phyloP scores from a whole-genome alignment of 345 rosid genomes.

The Salix caprea region DNA sequence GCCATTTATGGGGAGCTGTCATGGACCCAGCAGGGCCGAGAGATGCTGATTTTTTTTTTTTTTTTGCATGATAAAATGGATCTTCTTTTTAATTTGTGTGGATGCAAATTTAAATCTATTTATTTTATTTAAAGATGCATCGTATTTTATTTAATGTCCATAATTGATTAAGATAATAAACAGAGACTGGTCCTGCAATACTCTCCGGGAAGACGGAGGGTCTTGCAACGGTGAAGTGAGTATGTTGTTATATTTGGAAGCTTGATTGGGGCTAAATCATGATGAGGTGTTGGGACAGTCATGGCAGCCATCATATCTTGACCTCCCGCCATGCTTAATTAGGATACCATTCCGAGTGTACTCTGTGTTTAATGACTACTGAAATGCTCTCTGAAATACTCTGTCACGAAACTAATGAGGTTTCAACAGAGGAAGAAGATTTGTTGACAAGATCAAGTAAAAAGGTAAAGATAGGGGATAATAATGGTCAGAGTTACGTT shows the following conservation, averaged over 20 bases:
- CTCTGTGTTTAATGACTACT: too few relatives aligned
- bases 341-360: too few relatives aligned
- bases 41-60: background rate
- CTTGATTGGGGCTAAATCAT: background rate
- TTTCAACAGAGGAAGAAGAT: too few relatives aligned
- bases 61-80: background rate
- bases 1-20: background rate
- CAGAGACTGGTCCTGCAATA: too few relatives aligned
- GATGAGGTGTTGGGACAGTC: background rate
- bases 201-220: background rate
- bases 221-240: background rate
- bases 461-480: too few relatives aligned
- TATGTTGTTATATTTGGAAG: background rate
- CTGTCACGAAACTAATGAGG: too few relatives aligned
- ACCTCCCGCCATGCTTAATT: background rate
- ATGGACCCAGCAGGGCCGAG: background rate
- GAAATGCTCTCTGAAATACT: too few relatives aligned
- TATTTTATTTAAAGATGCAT: background rate
- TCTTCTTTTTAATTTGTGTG: background rate
- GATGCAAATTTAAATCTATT: background rate
- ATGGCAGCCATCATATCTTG: background rate
- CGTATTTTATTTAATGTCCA: too few relatives aligned
- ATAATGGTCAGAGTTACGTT: fast-evolving
- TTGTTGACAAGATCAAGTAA: too few relatives aligned
- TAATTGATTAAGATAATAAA: too few relatives aligned